Evolutionary conservation across 2,329 filamentous ascomycete species (phyloP), one percentile per base, ranked within the genome.

Genomic region (Colletotrichum higginsianum): DNA sequence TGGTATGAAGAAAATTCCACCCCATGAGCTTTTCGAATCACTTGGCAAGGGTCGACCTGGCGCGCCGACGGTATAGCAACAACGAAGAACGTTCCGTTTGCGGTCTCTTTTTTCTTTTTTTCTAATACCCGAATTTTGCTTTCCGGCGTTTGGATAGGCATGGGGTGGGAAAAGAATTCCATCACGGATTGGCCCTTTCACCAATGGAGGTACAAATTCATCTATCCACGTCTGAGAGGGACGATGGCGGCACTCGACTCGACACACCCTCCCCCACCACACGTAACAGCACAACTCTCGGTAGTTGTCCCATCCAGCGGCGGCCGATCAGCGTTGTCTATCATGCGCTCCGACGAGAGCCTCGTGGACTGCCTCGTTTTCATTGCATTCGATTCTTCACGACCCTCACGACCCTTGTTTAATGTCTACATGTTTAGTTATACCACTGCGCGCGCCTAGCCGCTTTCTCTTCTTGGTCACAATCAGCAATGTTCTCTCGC

Each of bases 1-100:
- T 73, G 88, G 88, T 63, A 88, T 91, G 74, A 84, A 86, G 75
- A 83, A 89, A 73, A 86, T 92, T 72, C 90, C 90, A 15, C 90
- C 90, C 3, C 85, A 87, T 62, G 88, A 92, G 79, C 84, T 91
- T 47, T 81, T 91, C 9, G 86, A 89, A 76, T 87, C 85, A 21
- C 78, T 91, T 18, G 84, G 84, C 55, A 85, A 85, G 72, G 84
- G 83, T 42, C 82, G 84, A 70, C 78, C 84, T 16, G 86, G 85
- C 18, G 85, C 83, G 42, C 88, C 88, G 40, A 85, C 84, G 16
- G 85, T 90, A 61, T 90, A 79, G 86, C 46, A 61, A 46, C 42
- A 66, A 44, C 26, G 30, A 64, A 42, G 58, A 74, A 26, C 40
- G 49, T 74, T 74, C 50, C 26, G 46, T 50, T 68, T 62, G 57